Base-by-base conservation (phyloP, 1,139 yeast genomes). In the Hyphopichia buzzinii region DNA sequence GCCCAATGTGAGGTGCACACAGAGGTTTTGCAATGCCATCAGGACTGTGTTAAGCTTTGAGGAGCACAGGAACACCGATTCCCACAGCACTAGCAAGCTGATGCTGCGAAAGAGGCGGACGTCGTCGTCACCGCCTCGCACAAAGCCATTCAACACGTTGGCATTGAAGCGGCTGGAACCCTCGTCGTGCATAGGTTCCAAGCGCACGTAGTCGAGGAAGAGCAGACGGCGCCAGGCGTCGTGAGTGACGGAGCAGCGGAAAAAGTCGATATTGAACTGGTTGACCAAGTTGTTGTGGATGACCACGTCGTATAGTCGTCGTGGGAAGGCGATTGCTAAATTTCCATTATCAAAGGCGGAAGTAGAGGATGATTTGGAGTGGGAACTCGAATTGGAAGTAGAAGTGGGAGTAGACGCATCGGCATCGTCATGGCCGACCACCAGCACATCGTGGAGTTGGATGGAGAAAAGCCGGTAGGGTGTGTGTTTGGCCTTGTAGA, bases 401-500 rank as follows among this genome's bases (percentile, higher is more conserved):
- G 12, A 8, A 8, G 27, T n/a, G 12, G 5, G 5, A n/a, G 5
- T 25, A 5, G 27, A 25, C 6, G 8, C 7, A n/a, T n/a, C 12
- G 10, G 6, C 13, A 7, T 11, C 11, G 15, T 23, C 27, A n/a
- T 25, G 27, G 8, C 8, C 13, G 13, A 5, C 14, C 14, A 29
- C 16, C 23, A 23, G 27, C 8, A 60, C 53, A 39, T 59, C 70
- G 23, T 41, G 40, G 6, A 70, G 31, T 27, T 59, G 65, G 4
- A 70, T 27, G 24, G 57, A 54, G 36, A 68, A 51, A 23, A 65
- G 44, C 42, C 65, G 65, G 34, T 62, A 51, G 5, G 64, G 60
- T 3, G 59, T 47, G 26, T 56, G 57, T n/a, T 46, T 43, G 6
- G 57, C 50, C 34, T 59, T 44, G 26, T 54, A 48, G 11, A 60